phyloP scores from a whole-genome alignment of 306 rosid genomes.

The Sechiopsis laciniata region DNA sequence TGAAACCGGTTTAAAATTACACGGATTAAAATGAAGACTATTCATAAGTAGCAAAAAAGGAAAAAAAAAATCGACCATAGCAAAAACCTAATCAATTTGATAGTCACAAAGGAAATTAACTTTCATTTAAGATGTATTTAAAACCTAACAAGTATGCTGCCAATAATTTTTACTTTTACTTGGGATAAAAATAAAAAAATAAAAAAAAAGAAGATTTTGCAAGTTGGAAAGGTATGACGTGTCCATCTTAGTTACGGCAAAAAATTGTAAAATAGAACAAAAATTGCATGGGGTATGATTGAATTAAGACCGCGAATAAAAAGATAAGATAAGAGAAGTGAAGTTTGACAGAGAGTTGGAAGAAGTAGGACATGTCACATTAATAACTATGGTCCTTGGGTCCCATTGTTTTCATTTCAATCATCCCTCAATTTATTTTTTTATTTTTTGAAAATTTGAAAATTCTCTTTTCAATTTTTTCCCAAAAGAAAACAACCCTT shows the following conservation, averaged over 20 bases:
- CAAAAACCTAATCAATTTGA: too few species aligned
- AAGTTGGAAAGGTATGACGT: background rate
- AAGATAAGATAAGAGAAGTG: background rate
- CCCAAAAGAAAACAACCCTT: too few species aligned
- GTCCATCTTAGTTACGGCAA: background rate
- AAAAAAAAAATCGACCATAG: too few species aligned
- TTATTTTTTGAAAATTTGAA: background rate
- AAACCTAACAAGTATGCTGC: too few species aligned
- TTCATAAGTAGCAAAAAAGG: too few species aligned
- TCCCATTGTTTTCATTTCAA: background rate
- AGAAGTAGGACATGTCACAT: slow-evolving; percentile 5
- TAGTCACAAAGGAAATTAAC: too few species aligned
- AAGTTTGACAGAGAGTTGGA: slow-evolving; percentile 10
- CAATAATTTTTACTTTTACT: too few species aligned
- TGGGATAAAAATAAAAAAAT: too few species aligned
- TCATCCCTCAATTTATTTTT: background rate
- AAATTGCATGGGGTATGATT: background rate
- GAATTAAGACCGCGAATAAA: slow-evolving; percentile 7
- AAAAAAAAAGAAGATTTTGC: background rate
- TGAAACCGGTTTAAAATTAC: too few species aligned
- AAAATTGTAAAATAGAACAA: background rate
- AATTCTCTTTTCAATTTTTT: too few species aligned
- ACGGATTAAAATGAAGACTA: too few species aligned
- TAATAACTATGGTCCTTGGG: background rate
- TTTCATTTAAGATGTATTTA: too few species aligned